phyloP scores from a whole-genome alignment of 2,329 filamentous ascomycete species.

The Phyllosticta citrichinensis region DNA sequence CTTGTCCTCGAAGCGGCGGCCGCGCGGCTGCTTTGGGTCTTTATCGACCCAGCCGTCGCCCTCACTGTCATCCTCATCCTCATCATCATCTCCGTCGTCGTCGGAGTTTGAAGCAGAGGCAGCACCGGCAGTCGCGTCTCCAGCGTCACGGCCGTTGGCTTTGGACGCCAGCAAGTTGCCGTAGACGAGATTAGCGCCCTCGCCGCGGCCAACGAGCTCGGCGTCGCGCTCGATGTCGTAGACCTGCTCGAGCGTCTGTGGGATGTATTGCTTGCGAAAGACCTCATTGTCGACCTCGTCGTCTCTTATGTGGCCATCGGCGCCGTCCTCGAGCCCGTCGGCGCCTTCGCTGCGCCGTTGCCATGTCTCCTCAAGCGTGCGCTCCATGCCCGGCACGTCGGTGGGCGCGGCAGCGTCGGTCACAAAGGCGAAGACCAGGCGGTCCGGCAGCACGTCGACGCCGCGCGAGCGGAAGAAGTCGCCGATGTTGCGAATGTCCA shows the following conservation, averaged over 20 bases:
- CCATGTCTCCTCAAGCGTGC: conserved; percentile 58
- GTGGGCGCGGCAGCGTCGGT: conserved; percentile 48
- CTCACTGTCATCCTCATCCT: conserved; percentile 5
- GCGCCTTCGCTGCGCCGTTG: conserved; percentile 45
- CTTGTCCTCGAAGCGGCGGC: conserved; percentile 69
- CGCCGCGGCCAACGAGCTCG: conserved; percentile 62
- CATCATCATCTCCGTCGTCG: conserved; percentile 16
- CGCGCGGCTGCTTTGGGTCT: conserved; percentile 18
- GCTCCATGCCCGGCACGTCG: conserved; percentile 51
- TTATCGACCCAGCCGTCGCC: conserved; percentile 22
- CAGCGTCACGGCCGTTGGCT: conserved; percentile 41
- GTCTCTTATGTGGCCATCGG: conserved; percentile 33
- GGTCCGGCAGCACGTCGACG: conserved; percentile 71
- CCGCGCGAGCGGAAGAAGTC: conserved; percentile 86
- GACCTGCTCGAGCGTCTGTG: conserved; percentile 88
- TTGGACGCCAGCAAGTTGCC: conserved; percentile 68
- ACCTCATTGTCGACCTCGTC: conserved; percentile 79
- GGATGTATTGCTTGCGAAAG: conserved; percentile 93
- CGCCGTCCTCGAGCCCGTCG: conserved; percentile 28
- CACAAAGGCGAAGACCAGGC: conserved; percentile 76
- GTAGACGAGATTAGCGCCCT: conserved; percentile 73
- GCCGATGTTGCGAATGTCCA: conserved; percentile 96
- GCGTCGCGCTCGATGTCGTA: conserved; percentile 92
- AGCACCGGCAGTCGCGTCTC: conserved; percentile 27
- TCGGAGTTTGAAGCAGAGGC: conserved; percentile 31